Evolutionary conservation across 305 asterid genomes (phyloP).

Genomic region (Solanum chacoense): DNA sequence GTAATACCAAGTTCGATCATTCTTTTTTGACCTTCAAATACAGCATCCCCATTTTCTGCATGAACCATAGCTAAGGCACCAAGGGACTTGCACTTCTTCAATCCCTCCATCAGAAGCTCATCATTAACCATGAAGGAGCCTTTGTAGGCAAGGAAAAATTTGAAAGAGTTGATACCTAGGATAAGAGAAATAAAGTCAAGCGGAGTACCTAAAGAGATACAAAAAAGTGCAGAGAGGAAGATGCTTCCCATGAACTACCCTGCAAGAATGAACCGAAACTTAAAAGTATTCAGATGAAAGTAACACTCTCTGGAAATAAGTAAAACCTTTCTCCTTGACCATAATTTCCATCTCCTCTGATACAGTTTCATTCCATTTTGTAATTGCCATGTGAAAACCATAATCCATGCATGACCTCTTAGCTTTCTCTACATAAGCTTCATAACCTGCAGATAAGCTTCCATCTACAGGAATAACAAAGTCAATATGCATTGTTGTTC

Average conservation of each 20-base stretch:
- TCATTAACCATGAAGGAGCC: slow-evolving; percentile 89
- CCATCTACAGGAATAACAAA: slow-evolving; percentile 91
- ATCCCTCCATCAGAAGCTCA: slow-evolving; percentile 80
- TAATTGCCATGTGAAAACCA: slow-evolving; percentile 98
- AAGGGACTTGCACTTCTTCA: slow-evolving; percentile 87
- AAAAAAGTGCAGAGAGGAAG: background rate
- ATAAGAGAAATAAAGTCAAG: slow-evolving; percentile 13
- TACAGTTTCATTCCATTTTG: slow-evolving; percentile 90
- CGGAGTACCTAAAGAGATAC: background rate
- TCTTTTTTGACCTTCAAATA: slow-evolving; percentile 83
- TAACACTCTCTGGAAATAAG: background rate
- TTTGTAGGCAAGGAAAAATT: slow-evolving; percentile 90
- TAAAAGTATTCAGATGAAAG: background rate
- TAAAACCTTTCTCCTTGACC: slow-evolving; percentile 81
- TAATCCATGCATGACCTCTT: slow-evolving; percentile 84
- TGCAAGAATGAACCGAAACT: background rate
- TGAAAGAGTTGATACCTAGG: slow-evolving; percentile 88
- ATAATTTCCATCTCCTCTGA: slow-evolving; percentile 83
- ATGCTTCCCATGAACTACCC: background rate
- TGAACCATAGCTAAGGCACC: slow-evolving; percentile 99
- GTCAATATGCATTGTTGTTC: slow-evolving; percentile 97
- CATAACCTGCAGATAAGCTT: slow-evolving; percentile 70
- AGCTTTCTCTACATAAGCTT: slow-evolving; percentile 69
- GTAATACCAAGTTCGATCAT: slow-evolving; percentile 90
- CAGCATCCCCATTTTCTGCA: slow-evolving; percentile 99